These are phyloP conservation scores for Coniochaeta pulveracea DNA, from an alignment of 2,329 filamentous ascomycete genomes.

Conservation along the genomic window DNA sequence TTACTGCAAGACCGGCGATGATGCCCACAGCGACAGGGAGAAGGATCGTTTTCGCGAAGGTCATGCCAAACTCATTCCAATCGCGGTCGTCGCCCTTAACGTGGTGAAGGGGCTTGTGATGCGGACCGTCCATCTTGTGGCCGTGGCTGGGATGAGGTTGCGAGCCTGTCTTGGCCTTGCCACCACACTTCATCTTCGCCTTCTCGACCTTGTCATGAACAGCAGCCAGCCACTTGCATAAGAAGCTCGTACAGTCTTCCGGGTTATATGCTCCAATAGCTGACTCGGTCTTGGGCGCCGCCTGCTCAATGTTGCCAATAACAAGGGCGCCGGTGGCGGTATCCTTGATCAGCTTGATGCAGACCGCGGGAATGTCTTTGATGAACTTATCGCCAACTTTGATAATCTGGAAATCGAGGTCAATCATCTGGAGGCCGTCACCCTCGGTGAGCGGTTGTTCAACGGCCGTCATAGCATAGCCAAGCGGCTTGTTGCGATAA, in stretches of 20 bases:
- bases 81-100: too few species aligned
- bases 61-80: conserved; percentile 38
- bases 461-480: conserved; percentile 34
- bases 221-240: conserved; percentile 45
- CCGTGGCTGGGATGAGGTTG: conserved; percentile 11
- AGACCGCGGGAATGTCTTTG: conserved; percentile 40
- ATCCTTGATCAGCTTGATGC: conserved; percentile 51
- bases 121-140: conserved; percentile 14
- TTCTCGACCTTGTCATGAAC: conserved; percentile 29
- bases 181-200: conserved; percentile 27
- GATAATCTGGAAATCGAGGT: conserved; percentile 45
- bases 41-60: conserved; percentile 50
- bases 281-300: conserved; percentile 14
- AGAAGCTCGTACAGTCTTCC: conserved; percentile 26
- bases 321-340: conserved; percentile 36
- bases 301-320: conserved; percentile 35
- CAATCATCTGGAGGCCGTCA: conserved; percentile 38
- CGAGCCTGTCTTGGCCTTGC: conserved; percentile 13
- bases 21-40: conserved; percentile 60
- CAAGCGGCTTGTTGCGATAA: conserved; percentile 22
- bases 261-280: conserved; percentile 15
- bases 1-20: conserved; percentile 55
- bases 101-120: conserved; percentile 11
- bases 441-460: conserved; percentile 35
- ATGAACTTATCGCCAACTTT: conserved; percentile 47